Evolutionary conservation across 108 stramenopile genomes (phyloP).

Genomic region (Tribonema minus): DNA sequence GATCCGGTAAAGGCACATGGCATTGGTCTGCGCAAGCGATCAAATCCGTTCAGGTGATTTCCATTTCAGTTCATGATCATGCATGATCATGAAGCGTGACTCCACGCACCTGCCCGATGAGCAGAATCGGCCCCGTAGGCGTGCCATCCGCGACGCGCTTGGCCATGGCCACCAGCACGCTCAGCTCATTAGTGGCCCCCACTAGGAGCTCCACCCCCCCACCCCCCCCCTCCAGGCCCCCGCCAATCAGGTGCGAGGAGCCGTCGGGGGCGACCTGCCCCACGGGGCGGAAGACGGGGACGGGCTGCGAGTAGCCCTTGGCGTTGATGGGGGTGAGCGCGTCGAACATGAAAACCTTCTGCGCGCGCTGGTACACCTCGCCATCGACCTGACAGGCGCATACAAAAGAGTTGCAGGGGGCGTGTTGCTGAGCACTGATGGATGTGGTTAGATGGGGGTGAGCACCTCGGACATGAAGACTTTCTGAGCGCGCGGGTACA

Average conservation of each 20-base stretch:
- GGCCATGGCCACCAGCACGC: conserved; percentile 1
- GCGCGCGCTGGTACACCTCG: conserved; percentile 10
- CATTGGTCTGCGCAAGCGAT: no score
- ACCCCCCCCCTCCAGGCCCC: no score
- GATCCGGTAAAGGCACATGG: no score
- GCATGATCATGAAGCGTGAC: background rate
- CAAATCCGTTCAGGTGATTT: no score
- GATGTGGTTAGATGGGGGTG: conserved; percentile 10
- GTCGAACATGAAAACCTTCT: conserved; percentile 14
- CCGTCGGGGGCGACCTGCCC: conserved; percentile 9
- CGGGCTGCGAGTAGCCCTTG: conserved; percentile 31
- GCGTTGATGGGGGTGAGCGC: conserved; percentile 16
- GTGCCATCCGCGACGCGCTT: background rate
- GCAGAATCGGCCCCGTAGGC: conserved; percentile 14
- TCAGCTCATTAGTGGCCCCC: conserved; percentile 8
- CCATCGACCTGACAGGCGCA: conserved; percentile 18
- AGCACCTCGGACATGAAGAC: conserved; percentile 13
- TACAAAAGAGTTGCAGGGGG: no score
- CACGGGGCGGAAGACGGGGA: conserved; percentile 18
- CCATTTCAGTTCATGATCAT: no score
- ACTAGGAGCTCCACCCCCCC: conserved; percentile 1
- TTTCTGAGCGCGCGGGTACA: background rate
- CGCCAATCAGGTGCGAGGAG: background rate
- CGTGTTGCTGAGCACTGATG: no score
- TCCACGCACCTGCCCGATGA: conserved; percentile 4